Base-by-base conservation (phyloP, 2,329 filamentous ascomycete species). In the Trichothecium sympodiale region DNA sequence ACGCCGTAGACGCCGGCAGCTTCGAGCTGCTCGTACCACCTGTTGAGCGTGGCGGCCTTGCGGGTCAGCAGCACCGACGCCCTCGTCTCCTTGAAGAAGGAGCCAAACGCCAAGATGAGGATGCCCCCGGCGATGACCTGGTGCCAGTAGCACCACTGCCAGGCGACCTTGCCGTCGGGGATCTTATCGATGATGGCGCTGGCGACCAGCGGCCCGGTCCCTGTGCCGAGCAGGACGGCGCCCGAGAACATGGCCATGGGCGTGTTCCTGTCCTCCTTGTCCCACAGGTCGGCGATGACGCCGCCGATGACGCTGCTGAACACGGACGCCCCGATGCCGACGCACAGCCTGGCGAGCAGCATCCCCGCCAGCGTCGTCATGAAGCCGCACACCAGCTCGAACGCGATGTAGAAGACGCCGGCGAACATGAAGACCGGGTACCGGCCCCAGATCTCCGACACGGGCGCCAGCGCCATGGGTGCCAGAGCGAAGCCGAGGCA, bases 261-360 rank as follows among this genome's bases (percentile, higher is more conserved):
- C 0, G 81, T 86, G 48, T 95, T 94, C 25, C 89, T 69, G 31
- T 83, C 78, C 40, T 83, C 63, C 8, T 83, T 76, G 33, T 80
- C 74, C 61, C 87, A 94, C 39, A 94, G 73, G 50, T 95, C 88
- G 34, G 82, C 81, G 29, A 95, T 80, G 4, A 95, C 83, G 4
- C 88, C 88, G n/a, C 88, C 88, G 0, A 94, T 81, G 70, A 94
- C 88, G 16, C 85, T 91, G 31, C 81, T 86, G 52, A 93, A 94
- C 0, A 69, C 77, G 33, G 79, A 86, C 5, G 75, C 80, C 6
- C 83, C 83, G n/a, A 77, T 74, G 2, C 88, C 88, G 8, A 77
- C 71, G 32, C 91, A 67, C 52, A 94, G 83, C 1, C 88, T 74
- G 0, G 78, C 73, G 3, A 87, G 59, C 1, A 94, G 55, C 71